phyloP scores from a whole-genome alignment of 1,284 basidiomycete species.

The Neotropicomus parvogracilis region DNA sequence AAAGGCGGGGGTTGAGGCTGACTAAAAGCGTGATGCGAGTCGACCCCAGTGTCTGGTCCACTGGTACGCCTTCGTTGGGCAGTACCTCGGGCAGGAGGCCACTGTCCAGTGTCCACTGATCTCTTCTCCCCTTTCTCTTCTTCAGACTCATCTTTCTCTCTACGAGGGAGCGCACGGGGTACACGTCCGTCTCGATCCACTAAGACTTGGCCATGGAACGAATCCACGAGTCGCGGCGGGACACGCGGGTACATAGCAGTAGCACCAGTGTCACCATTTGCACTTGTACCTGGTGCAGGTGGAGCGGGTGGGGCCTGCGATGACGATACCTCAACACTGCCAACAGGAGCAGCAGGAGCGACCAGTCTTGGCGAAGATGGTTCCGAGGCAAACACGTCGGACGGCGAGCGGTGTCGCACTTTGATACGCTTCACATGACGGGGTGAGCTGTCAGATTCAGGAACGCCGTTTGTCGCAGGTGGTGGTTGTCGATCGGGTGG shows the following conservation, averaged over 20 bases:
- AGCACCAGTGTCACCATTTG: neutral
- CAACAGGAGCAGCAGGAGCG: neutral
- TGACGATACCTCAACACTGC: neutral
- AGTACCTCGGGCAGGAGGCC: conserved; percentile 22
- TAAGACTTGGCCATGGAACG: conserved; percentile 17
- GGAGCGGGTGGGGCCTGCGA: neutral
- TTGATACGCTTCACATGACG: conserved; percentile 8
- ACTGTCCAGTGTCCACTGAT: neutral
- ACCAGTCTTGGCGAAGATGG: conserved; percentile 11
- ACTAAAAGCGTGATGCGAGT: conserved; percentile 24
- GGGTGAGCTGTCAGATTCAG: neutral
- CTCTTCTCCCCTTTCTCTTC: neutral
- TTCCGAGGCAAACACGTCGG: conserved; percentile 22
- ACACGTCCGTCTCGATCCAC: conserved; percentile 24
- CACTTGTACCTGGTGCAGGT: neutral
- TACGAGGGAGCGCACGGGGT: conserved; percentile 4
- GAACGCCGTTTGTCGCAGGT: neutral
- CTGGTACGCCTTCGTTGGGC: neutral
- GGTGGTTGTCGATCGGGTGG: neutral
- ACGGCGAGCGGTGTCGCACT: conserved; percentile 10
- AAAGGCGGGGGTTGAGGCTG: conserved; percentile 6
- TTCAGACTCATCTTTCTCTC: neutral
- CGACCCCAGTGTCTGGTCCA: neutral
- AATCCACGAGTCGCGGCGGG: conserved; percentile 27
- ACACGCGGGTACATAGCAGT: conserved; percentile 7